phyloP scores from a whole-genome alignment of 2,329 filamentous ascomycete genomes.

The Colletotrichum shisoi region DNA sequence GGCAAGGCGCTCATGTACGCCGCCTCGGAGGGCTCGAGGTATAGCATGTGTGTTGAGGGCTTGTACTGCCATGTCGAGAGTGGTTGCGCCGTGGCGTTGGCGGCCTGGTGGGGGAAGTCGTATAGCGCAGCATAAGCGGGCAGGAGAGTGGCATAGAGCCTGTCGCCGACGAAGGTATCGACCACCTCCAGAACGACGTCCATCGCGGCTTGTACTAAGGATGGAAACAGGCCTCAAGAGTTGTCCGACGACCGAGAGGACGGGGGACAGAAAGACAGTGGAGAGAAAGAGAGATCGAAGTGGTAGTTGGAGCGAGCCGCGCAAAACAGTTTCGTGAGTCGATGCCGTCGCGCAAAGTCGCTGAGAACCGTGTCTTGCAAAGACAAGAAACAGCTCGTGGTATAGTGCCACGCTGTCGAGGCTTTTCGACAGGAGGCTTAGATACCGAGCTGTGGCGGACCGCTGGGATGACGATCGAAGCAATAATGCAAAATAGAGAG shows the following conservation, averaged over 20 bases:
- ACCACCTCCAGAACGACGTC: constrained; percentile 88
- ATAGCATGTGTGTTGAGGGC: constrained; percentile 75
- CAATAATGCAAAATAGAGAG: constrained; percentile 10
- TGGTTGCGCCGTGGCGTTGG: constrained; percentile 63
- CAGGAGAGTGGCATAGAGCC: constrained; percentile 75
- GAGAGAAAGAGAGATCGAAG: constrained; percentile 13
- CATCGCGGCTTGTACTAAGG: constrained; percentile 64
- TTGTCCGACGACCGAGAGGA: not conserved
- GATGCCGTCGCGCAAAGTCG: not conserved
- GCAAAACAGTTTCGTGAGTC: constrained; percentile 19
- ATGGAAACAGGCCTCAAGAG: not conserved
- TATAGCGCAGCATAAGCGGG: constrained; percentile 66
- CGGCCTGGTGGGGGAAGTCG: constrained; percentile 58
- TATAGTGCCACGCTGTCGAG: not conserved
- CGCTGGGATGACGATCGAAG: constrained; percentile 27
- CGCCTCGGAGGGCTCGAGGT: constrained; percentile 73
- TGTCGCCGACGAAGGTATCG: constrained; percentile 84
- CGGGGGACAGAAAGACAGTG: not conserved
- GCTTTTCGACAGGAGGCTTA: not conserved
- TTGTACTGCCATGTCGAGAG: constrained; percentile 73
- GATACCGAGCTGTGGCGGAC: constrained; percentile 9
- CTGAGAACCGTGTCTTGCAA: not conserved
- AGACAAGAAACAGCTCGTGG: not conserved
- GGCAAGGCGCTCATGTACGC: constrained; percentile 81
- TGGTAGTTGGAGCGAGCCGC: constrained; percentile 3